Conservation (phyloP, 2,329 filamentous ascomycete genomes). For the Torrubiella hemipterigena region DNA sequence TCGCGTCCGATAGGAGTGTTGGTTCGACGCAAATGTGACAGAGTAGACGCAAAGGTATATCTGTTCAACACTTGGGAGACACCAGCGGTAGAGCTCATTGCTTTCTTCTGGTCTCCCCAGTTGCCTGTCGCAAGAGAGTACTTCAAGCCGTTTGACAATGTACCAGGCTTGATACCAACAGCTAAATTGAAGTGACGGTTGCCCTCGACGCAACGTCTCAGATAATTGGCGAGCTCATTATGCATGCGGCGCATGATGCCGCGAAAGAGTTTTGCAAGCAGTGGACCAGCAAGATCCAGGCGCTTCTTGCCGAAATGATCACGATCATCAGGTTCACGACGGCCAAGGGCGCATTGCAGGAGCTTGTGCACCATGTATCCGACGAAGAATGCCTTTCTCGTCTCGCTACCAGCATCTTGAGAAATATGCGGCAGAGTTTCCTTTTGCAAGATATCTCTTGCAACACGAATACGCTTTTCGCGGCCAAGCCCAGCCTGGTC, state of each 20-base stretch:
- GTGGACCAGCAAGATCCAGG: constrained; percentile 83
- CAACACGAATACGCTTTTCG: constrained; percentile 84
- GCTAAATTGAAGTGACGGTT: constrained; percentile 83
- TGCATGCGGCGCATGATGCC: constrained; percentile 84
- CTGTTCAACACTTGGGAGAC: constrained; percentile 96
- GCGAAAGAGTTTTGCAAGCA: constrained; percentile 93
- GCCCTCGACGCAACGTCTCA: constrained; percentile 84
- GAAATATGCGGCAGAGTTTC: constrained; percentile 95
- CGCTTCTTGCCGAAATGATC: constrained; percentile 99
- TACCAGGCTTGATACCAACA: constrained; percentile 80
- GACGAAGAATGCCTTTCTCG: constrained; percentile 92
- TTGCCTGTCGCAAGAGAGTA: constrained; percentile 97
- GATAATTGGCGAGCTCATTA: constrained; percentile 78
- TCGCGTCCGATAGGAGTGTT: constrained; percentile 97
- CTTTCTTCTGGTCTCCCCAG: constrained; percentile 99
- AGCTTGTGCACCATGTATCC: constrained; percentile 98
- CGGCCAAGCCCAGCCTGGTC: constrained; percentile 51
- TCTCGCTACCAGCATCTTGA: constrained; percentile 87
- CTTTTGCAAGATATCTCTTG: constrained; percentile 90
- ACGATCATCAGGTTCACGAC: constrained; percentile 89
- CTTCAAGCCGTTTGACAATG: constrained; percentile 86
- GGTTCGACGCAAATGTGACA: constrained; percentile 92
- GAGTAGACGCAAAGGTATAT: constrained; percentile 91
- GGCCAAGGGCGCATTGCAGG: constrained; percentile 82
- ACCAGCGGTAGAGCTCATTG: constrained; percentile 85